Base-by-base conservation (phyloP, 345 rosid species). In the Rubroshorea leprosula region DNA sequence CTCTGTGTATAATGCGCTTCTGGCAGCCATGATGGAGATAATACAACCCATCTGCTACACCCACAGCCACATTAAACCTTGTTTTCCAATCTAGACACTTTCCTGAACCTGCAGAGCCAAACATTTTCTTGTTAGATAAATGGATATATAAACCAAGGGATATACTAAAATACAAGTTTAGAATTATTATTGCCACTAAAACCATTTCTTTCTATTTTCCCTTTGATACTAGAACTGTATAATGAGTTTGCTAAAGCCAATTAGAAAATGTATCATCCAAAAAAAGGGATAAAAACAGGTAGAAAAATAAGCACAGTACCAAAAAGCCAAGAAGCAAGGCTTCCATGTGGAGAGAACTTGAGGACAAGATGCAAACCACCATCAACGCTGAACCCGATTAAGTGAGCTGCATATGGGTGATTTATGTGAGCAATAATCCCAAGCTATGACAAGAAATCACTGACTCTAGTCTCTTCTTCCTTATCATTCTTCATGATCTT, bases 351-450 rank as follows among this genome's bases (percentile, higher is more conserved):
- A 35, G 86, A 78, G 59, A 65, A 92, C 65, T 83, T 89, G 10
- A 92, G 96, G 60, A 89, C 94, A 60, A 92, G 89, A 67, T 89
- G 93, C 66, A 92, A 70, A 48, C 93, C 98, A 0, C 77, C 65
- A 46, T 92, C 96, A 5, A 79, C 50, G 62, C 98, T 80, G 63
- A 86, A 92, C 49, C 98, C 98, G 0, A 86, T 78, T 56, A 92
- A 74, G 46, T 67, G 82, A 54, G 97, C 97, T n/a, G 97, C 95
- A 66, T 89, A 84, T 1, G 89, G 95, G 59, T 92, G 97, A 76
- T 84, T 81, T 1, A 92, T 82, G 26, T 92, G 97, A 24, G 98
- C 98, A 39, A 92, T 83, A 25, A 92, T 92, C 60, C 98, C 98
- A 1, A 92, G 85, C 73, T 92, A 96, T 2, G 93, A 76, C 29